phyloP scores from a whole-genome alignment of 352 stramenopile genomes.

The Globisporangium echinulatum region DNA sequence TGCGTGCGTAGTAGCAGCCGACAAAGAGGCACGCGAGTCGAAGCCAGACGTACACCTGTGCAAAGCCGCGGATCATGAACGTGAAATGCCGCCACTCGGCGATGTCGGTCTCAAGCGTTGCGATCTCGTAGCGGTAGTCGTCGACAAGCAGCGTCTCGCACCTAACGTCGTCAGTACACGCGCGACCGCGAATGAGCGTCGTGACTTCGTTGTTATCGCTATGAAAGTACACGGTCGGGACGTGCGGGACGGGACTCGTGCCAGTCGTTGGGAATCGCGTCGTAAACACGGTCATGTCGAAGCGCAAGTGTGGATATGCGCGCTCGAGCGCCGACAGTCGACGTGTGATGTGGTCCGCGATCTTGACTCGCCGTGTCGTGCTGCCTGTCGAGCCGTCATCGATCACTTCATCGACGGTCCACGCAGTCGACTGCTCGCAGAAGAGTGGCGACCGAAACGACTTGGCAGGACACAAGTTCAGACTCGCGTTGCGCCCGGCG shows the following conservation, averaged over 20 bases:
- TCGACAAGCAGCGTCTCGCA: constrained; percentile 35
- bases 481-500: not conserved
- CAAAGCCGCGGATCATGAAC: constrained; percentile 19
- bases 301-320: constrained; percentile 19
- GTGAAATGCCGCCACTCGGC: constrained; percentile 23
- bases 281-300: constrained; percentile 21
- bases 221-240: not conserved
- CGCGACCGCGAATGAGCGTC: constrained; percentile 24
- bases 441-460: not conserved
- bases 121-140: constrained; percentile 50
- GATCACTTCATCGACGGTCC: not conserved
- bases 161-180: constrained; percentile 1
- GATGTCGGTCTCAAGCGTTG: constrained; percentile 25
- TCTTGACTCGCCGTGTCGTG: not conserved
- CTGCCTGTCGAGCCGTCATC: constrained; percentile 4
- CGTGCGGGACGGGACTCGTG: constrained; percentile 4
- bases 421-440: not conserved
- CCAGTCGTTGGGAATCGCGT: not conserved
- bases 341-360: constrained; percentile 19
- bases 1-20: constrained; percentile 16
- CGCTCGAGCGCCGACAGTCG: constrained; percentile 17
- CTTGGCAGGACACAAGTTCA: not conserved
- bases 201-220: constrained; percentile 23
- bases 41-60: constrained; percentile 43
- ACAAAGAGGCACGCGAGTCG: constrained; percentile 19